phyloP scores from a whole-genome alignment of 345 rosid species.

The Rhizophora mangle region DNA sequence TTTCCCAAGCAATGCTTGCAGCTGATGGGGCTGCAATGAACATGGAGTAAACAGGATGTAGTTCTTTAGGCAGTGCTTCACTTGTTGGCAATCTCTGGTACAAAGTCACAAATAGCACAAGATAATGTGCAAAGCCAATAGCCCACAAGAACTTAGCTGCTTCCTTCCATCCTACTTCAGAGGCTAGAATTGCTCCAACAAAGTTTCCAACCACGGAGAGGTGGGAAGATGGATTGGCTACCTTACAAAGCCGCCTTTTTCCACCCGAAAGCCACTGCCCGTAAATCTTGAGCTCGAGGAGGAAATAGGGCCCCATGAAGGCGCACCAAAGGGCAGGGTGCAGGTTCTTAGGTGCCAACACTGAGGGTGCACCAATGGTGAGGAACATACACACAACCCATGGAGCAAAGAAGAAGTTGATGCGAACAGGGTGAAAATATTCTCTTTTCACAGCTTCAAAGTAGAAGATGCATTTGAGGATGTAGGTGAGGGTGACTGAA shows the following conservation, averaged over 20 bases:
- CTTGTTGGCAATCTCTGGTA: conserved; percentile 88
- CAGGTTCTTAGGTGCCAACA: conserved; percentile 35
- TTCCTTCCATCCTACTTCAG: conserved; percentile 83
- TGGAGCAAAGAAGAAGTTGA: conserved; percentile 93
- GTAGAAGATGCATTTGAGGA: conserved; percentile 81
- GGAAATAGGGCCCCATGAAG: conserved; percentile 79
- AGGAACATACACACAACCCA: conserved; percentile 98
- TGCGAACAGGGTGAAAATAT: conserved; percentile 79
- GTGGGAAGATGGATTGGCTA: conserved; percentile 91
- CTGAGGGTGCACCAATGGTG: conserved; percentile 64
- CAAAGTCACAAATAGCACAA: conserved; percentile 86
- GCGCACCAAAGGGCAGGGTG: conserved; percentile 78
- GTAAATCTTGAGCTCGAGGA: conserved; percentile 87
- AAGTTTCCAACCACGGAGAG: conserved; percentile 92
- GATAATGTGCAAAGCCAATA: conserved; percentile 84
- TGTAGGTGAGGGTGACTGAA: conserved; percentile 62
- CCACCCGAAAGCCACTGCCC: conserved; percentile 98
- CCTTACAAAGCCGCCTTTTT: conserved; percentile 87
- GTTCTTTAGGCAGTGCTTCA: conserved; percentile 88
- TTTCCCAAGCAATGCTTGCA: conserved; percentile 87
- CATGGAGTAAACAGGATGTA: conserved; percentile 95
- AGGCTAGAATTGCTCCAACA: conserved; percentile 86
- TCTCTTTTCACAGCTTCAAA: conserved; percentile 93
- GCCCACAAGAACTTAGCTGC: conserved; percentile 91
- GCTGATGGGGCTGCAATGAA: conserved; percentile 98